Conservation (phyloP, 441 rosid species). For the Theobroma grandiflorum region DNA sequence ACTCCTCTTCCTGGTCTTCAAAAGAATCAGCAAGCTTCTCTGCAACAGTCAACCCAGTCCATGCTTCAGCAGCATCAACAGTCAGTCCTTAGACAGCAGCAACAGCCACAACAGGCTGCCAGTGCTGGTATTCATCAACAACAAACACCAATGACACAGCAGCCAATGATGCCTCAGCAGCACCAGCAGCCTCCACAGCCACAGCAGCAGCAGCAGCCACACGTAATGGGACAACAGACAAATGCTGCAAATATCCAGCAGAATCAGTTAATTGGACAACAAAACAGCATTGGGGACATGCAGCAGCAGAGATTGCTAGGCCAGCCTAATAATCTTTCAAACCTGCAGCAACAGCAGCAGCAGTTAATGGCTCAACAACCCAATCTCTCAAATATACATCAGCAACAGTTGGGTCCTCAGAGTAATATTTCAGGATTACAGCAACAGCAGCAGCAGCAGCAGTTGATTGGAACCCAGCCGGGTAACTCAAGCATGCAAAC, state of each 20-base stretch:
- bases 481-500: constrained; percentile 78
- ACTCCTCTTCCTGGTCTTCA: constrained; percentile 67
- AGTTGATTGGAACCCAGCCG: constrained; percentile 70
- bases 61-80: constrained; percentile 80
- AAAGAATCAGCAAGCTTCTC: constrained; percentile 74
- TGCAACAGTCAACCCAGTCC: constrained; percentile 76
- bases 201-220: constrained; percentile 70
- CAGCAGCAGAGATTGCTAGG: constrained; percentile 82
- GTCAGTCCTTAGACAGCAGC: constrained; percentile 73
- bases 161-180: constrained; percentile 52
- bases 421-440: constrained; percentile 77
- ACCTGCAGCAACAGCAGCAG: constrained; percentile 69
- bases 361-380: constrained; percentile 80
- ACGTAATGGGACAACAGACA: constrained; percentile 66
- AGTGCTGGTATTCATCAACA: constrained; percentile 75
- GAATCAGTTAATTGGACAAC: constrained; percentile 73
- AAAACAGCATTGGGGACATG: constrained; percentile 72
- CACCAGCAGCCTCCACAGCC: constrained; percentile 44
- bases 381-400: constrained; percentile 70
- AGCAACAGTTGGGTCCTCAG: constrained; percentile 73
- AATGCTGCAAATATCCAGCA: constrained; percentile 66
- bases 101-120: constrained; percentile 66
- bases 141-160: constrained; percentile 68
- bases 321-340: constrained; percentile 76
- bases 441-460: constrained; percentile 75